Evolutionary conservation across 441 rosid species (phyloP).

Genomic region (Gossypium laxum): DNA sequence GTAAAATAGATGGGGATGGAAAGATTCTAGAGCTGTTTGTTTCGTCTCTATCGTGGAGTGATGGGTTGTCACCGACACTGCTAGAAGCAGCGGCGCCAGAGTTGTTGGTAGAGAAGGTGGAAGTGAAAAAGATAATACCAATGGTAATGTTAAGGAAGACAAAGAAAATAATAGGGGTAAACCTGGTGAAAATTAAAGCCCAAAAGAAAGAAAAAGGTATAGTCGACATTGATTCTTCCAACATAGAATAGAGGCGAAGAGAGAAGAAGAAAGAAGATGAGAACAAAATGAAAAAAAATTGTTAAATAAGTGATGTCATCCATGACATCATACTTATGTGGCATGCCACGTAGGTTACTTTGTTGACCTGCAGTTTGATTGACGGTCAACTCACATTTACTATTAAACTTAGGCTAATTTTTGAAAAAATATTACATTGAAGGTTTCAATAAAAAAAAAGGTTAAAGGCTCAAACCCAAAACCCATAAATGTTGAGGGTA

Average conservation of each 20-base stretch:
- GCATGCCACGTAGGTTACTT: too few species aligned
- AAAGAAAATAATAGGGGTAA: constrained; percentile 64
- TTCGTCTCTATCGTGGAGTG: background rate
- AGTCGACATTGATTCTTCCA: constrained; percentile 39
- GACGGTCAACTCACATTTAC: too few species aligned
- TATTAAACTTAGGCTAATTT: too few species aligned
- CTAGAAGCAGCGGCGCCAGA: background rate
- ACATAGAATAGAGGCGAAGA: constrained; percentile 16
- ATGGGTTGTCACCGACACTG: background rate
- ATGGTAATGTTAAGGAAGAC: constrained; percentile 66
- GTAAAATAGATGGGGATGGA: constrained; percentile 43
- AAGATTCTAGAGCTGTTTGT: constrained; percentile 14
- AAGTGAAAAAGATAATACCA: constrained; percentile 51
- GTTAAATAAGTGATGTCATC: too few species aligned
- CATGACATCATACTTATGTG: too few species aligned
- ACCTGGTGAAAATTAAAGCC: constrained; percentile 67
- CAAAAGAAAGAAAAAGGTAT: constrained; percentile 35
- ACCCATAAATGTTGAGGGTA: too few species aligned
- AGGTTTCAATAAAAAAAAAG: too few species aligned
- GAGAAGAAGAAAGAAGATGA: too few species aligned
- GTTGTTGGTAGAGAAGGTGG: constrained; percentile 34
- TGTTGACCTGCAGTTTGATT: too few species aligned
- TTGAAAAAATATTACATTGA: too few species aligned
- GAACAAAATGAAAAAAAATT: too few species aligned
- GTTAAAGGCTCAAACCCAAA: too few species aligned